Base-by-base conservation (phyloP, 805 yeast genomes). In the Lipomyces japonicus region DNA sequence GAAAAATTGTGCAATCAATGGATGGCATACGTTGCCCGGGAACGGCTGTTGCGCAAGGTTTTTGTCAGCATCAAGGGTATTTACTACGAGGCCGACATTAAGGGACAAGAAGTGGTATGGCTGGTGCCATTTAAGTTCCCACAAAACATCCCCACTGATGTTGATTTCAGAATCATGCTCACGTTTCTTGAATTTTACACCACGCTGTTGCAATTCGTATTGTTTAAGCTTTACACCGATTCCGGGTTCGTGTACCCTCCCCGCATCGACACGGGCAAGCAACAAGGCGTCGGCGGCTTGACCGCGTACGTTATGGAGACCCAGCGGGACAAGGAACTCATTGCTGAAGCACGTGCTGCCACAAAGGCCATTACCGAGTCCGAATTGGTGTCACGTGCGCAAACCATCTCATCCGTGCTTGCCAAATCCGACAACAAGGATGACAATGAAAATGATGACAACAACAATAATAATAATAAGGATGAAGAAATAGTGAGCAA, bases 21-120 rank as follows among this genome's bases (percentile, higher is more conserved):
- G 97, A 76, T 85, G 68, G 97, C 97, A 0, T 91, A 76, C 66
- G 84, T 91, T 50, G 87, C 97, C 12, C 82, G 82, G 62, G 95
- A 91, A 68, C 77, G 89, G 63, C 72, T 81, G 31, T 71, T 93
- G 60, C 80, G 82, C 61, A 93, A 91, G 68, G 96, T 89, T 14
- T 93, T 93, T 71, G 97, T 93, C 34, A 85, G 95, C 42, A 91
- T 93, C 65, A 93, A 93, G 70, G 98, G 98, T 72, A 95, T 91
- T 16, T 93, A 93, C 70, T 93, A 91, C 66, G 88, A 89, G 68
- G 97, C 96, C 30, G 78, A 68, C 55, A 81, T 93, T 41, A 82
- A 78, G 68, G 98, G 98, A 59, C 96, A 89, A 69, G 95, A 87
- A 59, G 77, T 93, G 40, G 79, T 91, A 71, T 93, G 98, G 98